Percentiles rank a stretch among this genome's conserved stretches.
Evolutionary conservation across 2,329 filamentous ascomycete genomes (phyloP).

Genomic region (Paraphoma chrysanthemicola): DNA sequence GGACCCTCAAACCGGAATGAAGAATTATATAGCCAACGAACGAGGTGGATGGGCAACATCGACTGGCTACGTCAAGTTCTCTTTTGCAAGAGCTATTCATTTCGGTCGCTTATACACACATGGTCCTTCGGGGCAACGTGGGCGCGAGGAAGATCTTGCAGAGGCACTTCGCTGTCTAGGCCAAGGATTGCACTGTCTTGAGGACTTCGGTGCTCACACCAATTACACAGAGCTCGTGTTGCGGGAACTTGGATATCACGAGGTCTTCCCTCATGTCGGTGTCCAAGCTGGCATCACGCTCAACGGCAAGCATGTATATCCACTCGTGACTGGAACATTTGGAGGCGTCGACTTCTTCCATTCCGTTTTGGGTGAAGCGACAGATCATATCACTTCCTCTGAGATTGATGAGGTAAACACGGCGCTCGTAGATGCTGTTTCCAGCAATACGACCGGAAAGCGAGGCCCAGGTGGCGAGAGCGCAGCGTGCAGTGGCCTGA

Average conservation of each 20-base stretch:
- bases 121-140: conserved; percentile 49
- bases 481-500: conserved; percentile 56
- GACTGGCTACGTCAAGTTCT: conserved; percentile 73
- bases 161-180: conserved; percentile 60
- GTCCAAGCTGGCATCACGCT: conserved; percentile 54
- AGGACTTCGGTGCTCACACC: conserved; percentile 63
- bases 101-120: conserved; percentile 57
- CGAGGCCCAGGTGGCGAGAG: conserved; percentile 41
- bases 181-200: conserved; percentile 60
- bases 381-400: conserved; percentile 57
- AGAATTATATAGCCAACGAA: conserved; percentile 98
- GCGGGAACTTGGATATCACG: conserved; percentile 57
- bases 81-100: conserved; percentile 57
- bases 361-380: conserved; percentile 58
- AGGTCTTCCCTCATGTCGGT: conserved; percentile 62
- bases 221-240: conserved; percentile 63
- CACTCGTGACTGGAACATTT: conserved; percentile 63
- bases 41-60: conserved; percentile 87
- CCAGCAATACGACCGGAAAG: conserved; percentile 30
- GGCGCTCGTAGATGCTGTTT: conserved; percentile 50
- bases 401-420: conserved; percentile 57
- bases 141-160: conserved; percentile 54
- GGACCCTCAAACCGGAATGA: conserved; percentile 71
- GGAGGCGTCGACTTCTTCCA: conserved; percentile 61
- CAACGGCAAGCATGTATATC: conserved; percentile 56